Conservation (phyloP, 192 early-diverging fungal species). For the Paraglomus occultum region DNA sequence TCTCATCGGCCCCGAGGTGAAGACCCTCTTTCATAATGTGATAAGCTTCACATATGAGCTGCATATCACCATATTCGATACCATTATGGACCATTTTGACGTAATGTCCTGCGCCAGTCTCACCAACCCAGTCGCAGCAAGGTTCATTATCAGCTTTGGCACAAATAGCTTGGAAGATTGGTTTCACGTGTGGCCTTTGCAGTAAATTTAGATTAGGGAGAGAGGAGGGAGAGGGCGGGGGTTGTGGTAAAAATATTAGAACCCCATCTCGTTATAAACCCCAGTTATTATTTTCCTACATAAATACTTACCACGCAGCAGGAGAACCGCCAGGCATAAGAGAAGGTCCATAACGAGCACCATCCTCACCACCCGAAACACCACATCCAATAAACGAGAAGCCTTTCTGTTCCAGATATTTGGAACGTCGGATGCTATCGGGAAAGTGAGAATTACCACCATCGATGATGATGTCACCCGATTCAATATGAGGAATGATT, state of each 20-base stretch:
- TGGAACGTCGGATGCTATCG: conserved; percentile 87
- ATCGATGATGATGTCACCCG: conserved; percentile 96
- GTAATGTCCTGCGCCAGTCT: conserved; percentile 96
- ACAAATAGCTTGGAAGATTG: conserved; percentile 95
- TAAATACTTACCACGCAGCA: conserved; percentile 75
- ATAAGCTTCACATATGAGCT: conserved; percentile 97
- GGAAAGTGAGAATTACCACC: conserved; percentile 99
- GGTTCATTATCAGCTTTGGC: conserved; percentile 84
- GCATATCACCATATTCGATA: conserved; percentile 99
- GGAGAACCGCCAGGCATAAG: conserved; percentile 97
- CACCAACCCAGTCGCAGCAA: conserved; percentile 99
- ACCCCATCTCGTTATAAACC: too few relatives aligned
- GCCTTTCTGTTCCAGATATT: conserved; percentile 86
- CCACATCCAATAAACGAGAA: conserved; percentile 94
- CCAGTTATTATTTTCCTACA: neutral
- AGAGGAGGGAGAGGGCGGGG: conserved; percentile 1
- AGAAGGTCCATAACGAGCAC: conserved; percentile 94
- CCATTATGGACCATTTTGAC: conserved; percentile 99
- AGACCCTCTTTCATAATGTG: conserved; percentile 88
- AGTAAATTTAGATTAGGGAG: neutral
- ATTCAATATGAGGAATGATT: conserved; percentile 82
- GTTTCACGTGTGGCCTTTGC: conserved; percentile 77
- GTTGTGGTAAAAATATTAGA: neutral
- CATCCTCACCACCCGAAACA: conserved; percentile 99
- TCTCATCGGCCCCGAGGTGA: conserved; percentile 78